Percentiles rank a stretch among this genome's conserved stretches.
Conservation (phyloP, 2,329 filamentous ascomycete species). For the Colletotrichum liriopes region DNA sequence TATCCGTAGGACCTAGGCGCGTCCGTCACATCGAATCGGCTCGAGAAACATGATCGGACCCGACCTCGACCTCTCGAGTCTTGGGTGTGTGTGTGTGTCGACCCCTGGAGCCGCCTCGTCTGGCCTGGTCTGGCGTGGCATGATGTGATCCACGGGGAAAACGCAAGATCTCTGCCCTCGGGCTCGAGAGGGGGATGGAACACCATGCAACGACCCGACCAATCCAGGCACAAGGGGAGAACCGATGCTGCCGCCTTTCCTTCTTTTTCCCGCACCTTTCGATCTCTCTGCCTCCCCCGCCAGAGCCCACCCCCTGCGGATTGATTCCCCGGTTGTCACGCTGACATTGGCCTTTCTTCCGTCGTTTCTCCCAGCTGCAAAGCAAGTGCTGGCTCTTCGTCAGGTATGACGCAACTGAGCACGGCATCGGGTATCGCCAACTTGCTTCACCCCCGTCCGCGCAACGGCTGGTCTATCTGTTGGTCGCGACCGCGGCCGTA, state of each 20-base stretch:
- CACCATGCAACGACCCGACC: slow-evolving; percentile 29
- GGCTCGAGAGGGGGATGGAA: background rate
- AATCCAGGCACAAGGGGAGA: slow-evolving; percentile 32
- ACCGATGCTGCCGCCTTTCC: slow-evolving; percentile 30
- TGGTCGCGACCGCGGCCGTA: background rate
- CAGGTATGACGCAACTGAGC: slow-evolving; percentile 42
- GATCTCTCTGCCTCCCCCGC: background rate
- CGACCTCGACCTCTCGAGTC: background rate
- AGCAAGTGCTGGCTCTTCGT: slow-evolving; percentile 4
- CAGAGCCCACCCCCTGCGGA: background rate
- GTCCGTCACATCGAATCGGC: slow-evolving; percentile 17
- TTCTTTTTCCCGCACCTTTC: slow-evolving; percentile 5
- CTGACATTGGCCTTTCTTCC: background rate
- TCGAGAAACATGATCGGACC: background rate
- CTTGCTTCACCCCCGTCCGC: slow-evolving; percentile 3
- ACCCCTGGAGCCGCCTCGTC: background rate
- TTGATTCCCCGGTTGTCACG: slow-evolving; percentile 3
- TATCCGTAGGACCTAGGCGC: background rate
- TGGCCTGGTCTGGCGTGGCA: background rate
- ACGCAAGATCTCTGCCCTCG: background rate
- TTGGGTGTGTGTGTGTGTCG: background rate
- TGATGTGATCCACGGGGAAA: slow-evolving; percentile 23
- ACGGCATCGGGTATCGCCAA: slow-evolving; percentile 40
- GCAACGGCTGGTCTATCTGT: background rate
- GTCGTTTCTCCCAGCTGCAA: too few relatives aligned